Percentiles rank a stretch among this genome's conserved stretches.
Conservation (phyloP, 2,329 filamentous ascomycete species). For the Gnomoniopsis smithogilvyi region DNA sequence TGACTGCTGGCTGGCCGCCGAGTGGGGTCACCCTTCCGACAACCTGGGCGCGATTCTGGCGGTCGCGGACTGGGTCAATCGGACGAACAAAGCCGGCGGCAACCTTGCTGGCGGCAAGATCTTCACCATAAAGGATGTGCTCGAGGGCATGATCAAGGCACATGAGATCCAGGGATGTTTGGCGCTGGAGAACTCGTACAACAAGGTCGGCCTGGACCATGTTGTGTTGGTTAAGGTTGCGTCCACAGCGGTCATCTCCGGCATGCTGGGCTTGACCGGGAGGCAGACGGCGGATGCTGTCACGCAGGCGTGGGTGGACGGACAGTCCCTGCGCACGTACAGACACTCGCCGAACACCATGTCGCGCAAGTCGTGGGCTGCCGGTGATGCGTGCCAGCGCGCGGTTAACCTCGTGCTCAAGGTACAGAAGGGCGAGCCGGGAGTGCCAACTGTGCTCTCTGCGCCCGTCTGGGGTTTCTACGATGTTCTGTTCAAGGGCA, state of each 20-base stretch:
- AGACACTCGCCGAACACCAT: slow-evolving; percentile 98
- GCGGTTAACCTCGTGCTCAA: slow-evolving; percentile 89
- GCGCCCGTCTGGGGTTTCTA: slow-evolving; percentile 98
- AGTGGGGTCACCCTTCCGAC: slow-evolving; percentile 98
- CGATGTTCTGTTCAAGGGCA: slow-evolving; percentile 94
- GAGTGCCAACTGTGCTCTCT: slow-evolving; percentile 87
- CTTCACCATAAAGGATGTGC: slow-evolving; percentile 83
- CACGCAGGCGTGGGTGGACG: slow-evolving; percentile 96
- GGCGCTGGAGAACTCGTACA: slow-evolving; percentile 96
- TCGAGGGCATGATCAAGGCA: slow-evolving; percentile 98
- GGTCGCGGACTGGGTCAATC: slow-evolving; percentile 95
- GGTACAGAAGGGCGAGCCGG: slow-evolving; percentile 86
- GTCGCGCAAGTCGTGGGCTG: slow-evolving; percentile 99
- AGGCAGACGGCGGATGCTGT: slow-evolving; percentile 92
- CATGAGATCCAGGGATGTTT: slow-evolving; percentile 98
- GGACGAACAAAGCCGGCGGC: slow-evolving; percentile 72
- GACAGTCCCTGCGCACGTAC: slow-evolving; percentile 94
- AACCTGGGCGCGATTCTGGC: slow-evolving; percentile 96
- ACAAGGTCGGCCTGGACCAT: slow-evolving; percentile 97
- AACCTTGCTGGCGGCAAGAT: slow-evolving; percentile 87
- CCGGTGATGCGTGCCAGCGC: slow-evolving; percentile 94
- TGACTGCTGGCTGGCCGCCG: slow-evolving; percentile 98
- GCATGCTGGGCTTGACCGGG: slow-evolving; percentile 88
- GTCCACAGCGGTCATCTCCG: slow-evolving; percentile 87
- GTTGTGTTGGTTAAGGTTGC: slow-evolving; percentile 98